Evolutionary conservation across 176 grass and related monocot genomes (phyloP).

Genomic region (Oryza glumipatula): DNA sequence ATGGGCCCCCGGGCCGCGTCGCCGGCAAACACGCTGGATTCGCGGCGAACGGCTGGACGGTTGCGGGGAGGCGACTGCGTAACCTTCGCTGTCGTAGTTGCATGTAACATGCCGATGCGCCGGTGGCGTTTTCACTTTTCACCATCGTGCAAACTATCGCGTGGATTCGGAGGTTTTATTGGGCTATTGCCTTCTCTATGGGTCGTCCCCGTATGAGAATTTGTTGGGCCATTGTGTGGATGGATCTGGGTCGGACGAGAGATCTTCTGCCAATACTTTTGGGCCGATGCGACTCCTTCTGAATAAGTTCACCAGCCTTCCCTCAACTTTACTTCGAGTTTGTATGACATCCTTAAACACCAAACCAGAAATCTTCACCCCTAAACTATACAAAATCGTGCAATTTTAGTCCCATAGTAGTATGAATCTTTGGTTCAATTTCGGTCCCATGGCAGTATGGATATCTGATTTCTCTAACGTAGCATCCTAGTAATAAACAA

Average conservation of each 20-base stretch:
- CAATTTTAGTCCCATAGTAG: too few relatives aligned
- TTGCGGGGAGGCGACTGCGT: not conserved
- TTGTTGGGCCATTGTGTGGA: not conserved
- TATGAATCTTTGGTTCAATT: too few relatives aligned
- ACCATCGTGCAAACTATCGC: too few relatives aligned
- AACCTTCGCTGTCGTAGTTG: not conserved
- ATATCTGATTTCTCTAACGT: too few relatives aligned
- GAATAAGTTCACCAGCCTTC: too few relatives aligned
- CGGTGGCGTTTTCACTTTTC: too few relatives aligned
- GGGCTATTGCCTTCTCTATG: not conserved
- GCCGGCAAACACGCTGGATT: constrained; percentile 39
- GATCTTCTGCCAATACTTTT: not conserved
- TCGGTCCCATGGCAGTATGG: too few relatives aligned
- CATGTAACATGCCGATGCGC: not conserved
- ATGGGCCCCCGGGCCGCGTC: not conserved
- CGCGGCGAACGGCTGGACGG: not conserved
- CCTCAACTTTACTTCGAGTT: too few relatives aligned
- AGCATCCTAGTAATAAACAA: too few relatives aligned
- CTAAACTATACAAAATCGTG: too few relatives aligned
- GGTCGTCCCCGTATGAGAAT: not conserved
- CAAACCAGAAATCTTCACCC: too few relatives aligned
- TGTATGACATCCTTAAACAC: too few relatives aligned
- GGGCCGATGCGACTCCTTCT: not conserved
- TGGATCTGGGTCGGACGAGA: not conserved
- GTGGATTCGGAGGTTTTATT: not conserved